These are phyloP conservation scores for Xylariales sp. DNA, from an alignment of 2,329 filamentous ascomycete species.

Conservation along the genomic window DNA sequence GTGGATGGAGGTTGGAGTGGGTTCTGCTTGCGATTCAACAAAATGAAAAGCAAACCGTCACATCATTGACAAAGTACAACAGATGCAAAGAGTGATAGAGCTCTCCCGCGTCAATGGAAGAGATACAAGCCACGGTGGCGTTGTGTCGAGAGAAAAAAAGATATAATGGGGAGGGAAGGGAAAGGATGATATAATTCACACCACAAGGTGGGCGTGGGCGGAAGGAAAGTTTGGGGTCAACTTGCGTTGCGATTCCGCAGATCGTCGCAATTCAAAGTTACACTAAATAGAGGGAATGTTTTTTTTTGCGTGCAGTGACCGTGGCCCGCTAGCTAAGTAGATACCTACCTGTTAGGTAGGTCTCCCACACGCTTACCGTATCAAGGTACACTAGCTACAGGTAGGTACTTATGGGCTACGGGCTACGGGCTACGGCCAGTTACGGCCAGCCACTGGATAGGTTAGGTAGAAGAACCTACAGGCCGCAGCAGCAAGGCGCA, in stretches of 20 bases:
- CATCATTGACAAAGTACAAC: slow-evolving; percentile 42
- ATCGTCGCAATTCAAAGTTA: slow-evolving; percentile 32
- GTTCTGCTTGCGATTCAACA: slow-evolving; percentile 30
- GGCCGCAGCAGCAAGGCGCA: slow-evolving; percentile 12
- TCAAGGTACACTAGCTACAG: not conserved
- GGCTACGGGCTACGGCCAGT: no score
- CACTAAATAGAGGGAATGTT: slow-evolving; percentile 30
- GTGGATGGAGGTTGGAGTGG: slow-evolving; percentile 16
- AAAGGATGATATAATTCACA: slow-evolving; percentile 10
- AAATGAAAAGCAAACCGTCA: slow-evolving; percentile 37
- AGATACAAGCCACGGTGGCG: slow-evolving; percentile 16
- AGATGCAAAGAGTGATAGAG: slow-evolving; percentile 13
- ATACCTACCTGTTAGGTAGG: not conserved
- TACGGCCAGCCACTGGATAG: not conserved
- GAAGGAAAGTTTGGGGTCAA: slow-evolving; percentile 25
- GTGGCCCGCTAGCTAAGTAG: slow-evolving; percentile 12
- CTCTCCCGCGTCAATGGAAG: slow-evolving; percentile 10
- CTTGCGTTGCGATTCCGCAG: slow-evolving; percentile 31
- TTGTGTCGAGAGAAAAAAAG: not conserved
- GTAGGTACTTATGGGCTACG: not conserved
- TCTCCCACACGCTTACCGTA: slow-evolving; percentile 4
- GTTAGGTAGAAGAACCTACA: not conserved
- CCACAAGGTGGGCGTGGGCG: slow-evolving; percentile 12
- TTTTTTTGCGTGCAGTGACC: slow-evolving; percentile 18
- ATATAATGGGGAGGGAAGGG: slow-evolving; percentile 3